A percentile compares a stretch with the other conserved stretches of the same genome.
Evolutionary conservation across 306 rosid species (phyloP).

Genomic region (Sicyos edulis): DNA sequence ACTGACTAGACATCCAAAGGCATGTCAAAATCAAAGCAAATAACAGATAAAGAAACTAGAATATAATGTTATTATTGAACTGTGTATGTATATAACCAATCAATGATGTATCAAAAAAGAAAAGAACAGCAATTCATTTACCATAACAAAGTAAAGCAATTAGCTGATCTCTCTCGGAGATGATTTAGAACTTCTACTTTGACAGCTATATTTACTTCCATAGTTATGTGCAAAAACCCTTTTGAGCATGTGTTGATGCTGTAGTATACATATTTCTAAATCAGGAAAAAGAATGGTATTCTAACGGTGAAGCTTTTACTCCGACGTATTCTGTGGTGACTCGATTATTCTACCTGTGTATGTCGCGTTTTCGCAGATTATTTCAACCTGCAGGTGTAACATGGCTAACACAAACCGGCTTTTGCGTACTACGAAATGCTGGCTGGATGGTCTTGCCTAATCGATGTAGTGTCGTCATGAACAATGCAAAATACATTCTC

Average conservation of each 20-base stretch:
- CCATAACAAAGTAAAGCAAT: neutral
- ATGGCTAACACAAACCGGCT: neutral
- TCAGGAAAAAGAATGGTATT: neutral
- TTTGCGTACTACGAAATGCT: conserved; percentile 8
- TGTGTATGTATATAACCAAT: too few relatives aligned
- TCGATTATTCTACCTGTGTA: neutral
- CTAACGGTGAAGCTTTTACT: neutral
- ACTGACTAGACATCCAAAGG: neutral
- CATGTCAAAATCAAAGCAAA: conserved; percentile 6
- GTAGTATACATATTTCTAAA: neutral
- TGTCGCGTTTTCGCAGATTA: neutral
- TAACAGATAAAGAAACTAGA: neutral
- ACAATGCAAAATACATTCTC: conserved; percentile 24
- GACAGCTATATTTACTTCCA: neutral
- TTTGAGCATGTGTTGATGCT: neutral
- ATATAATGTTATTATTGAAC: too few relatives aligned
- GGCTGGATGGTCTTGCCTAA: conserved; percentile 2
- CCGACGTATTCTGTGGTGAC: neutral
- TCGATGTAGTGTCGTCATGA: neutral
- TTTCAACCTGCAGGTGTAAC: neutral
- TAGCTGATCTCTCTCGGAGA: neutral
- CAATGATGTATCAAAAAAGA: too few relatives aligned
- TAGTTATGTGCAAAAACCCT: neutral
- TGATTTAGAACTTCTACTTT: conserved; percentile 4
- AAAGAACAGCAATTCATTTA: neutral